Percentiles rank a stretch among this genome's conserved stretches.
Conservation (phyloP, 2,329 filamentous ascomycete species). For the Colletotrichum noveboracense region DNA sequence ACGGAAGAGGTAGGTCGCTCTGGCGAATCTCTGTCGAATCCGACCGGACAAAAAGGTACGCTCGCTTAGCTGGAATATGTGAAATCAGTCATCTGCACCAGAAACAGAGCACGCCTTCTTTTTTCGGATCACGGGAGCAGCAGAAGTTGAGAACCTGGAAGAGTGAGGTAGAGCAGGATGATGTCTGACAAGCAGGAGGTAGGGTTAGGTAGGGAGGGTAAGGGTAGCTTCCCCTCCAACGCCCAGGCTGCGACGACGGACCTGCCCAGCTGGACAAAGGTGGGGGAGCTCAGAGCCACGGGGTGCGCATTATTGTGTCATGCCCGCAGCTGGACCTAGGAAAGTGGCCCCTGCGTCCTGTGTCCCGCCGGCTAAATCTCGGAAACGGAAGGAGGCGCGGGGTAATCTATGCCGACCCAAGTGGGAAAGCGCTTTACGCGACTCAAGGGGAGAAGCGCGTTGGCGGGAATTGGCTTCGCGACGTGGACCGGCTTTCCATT, state of each 20-base stretch:
- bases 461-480: neutral
- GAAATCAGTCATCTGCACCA: neutral
- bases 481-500: neutral
- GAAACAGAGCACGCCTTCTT: neutral
- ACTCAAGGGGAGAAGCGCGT: neutral
- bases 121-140: neutral
- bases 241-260: neutral
- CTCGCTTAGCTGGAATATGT: neutral
- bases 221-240: neutral
- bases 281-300: neutral
- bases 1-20: conserved; percentile 4
- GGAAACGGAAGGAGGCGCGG: neutral
- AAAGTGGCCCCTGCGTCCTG: neutral
- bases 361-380: conserved; percentile 17
- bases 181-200: neutral
- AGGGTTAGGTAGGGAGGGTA: neutral
- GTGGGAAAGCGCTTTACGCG: conserved; percentile 11
- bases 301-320: neutral
- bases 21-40: neutral
- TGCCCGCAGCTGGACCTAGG: neutral
- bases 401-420: neutral
- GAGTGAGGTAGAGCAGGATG: neutral
- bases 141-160: neutral
- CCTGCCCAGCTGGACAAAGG: neutral
- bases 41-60: neutral